Evolutionary conservation across 371 early-diverging fungal species (phyloP).

Genomic region (Mucor sp.): DNA sequence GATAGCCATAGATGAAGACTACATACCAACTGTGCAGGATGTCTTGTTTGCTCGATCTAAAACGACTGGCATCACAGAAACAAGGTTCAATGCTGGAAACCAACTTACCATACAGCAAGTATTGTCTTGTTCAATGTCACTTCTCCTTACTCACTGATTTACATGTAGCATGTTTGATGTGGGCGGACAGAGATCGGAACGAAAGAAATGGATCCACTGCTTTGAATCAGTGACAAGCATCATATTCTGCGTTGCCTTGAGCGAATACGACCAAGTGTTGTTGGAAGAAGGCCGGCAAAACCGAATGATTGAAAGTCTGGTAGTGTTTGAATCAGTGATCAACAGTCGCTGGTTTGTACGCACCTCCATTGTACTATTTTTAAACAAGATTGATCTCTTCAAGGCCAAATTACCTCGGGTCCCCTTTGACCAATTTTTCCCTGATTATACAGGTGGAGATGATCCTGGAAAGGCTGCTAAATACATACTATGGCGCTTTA

Average conservation of each 20-base stretch:
- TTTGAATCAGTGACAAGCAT: slow-evolving; percentile 79
- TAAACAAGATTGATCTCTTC: slow-evolving; percentile 85
- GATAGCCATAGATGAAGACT: slow-evolving; percentile 57
- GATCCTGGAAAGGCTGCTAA: slow-evolving; percentile 75
- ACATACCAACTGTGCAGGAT: slow-evolving; percentile 72
- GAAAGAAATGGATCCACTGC: slow-evolving; percentile 94
- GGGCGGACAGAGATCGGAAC: slow-evolving; percentile 76
- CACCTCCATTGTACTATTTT: slow-evolving; percentile 76
- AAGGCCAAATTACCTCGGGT: slow-evolving; percentile 52
- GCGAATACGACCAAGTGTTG: slow-evolving; percentile 73
- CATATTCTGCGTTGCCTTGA: slow-evolving; percentile 69
- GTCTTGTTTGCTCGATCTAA: slow-evolving; percentile 80
- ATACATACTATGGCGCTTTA: slow-evolving; percentile 80
- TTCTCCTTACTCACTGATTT: not conserved
- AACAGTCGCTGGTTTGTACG: slow-evolving; percentile 68
- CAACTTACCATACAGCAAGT: slow-evolving; percentile 62
- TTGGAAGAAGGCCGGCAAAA: slow-evolving; percentile 75
- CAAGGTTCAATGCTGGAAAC: slow-evolving; percentile 66
- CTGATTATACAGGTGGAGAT: slow-evolving; percentile 66
- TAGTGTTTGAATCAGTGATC: slow-evolving; percentile 78
- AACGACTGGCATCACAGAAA: slow-evolving; percentile 85
- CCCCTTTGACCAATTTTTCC: slow-evolving; percentile 59
- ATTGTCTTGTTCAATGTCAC: not conserved
- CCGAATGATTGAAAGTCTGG: slow-evolving; percentile 79
- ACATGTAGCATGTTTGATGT: slow-evolving; percentile 72